Conservation (phyloP, 2,329 filamentous ascomycete genomes). For the Xylariaceae sp. region DNA sequence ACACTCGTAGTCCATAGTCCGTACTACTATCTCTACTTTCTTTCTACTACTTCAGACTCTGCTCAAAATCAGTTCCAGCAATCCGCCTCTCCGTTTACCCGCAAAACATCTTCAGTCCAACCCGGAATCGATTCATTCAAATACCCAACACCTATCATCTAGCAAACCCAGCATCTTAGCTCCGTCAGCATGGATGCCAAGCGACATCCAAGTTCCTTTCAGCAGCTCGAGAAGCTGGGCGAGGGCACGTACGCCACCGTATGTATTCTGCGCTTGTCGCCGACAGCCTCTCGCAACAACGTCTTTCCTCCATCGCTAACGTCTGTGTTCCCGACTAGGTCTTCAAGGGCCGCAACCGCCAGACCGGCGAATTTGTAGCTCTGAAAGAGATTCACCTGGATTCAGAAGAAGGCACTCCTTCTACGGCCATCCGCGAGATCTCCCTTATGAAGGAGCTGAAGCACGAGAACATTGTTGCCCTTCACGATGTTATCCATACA, state of each 20-base stretch:
- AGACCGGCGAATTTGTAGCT: slow-evolving; percentile 93
- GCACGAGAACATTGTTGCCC: slow-evolving; percentile 94
- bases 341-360: slow-evolving; percentile 95
- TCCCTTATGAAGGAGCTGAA: slow-evolving; percentile 99
- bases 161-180: neutral
- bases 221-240: slow-evolving; percentile 97
- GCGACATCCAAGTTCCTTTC: slow-evolving; percentile 91
- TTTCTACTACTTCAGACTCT: neutral
- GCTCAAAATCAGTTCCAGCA: neutral
- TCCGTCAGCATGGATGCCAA: slow-evolving; percentile 74
- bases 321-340: slow-evolving; percentile 52
- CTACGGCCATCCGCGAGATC: slow-evolving; percentile 95
- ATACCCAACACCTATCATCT: neutral
- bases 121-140: neutral
- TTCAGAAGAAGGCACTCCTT: slow-evolving; percentile 95
- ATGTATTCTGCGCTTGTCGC: slow-evolving; percentile 33
- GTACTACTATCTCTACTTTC: neutral
- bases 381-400: slow-evolving; percentile 99
- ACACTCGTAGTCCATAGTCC: neutral
- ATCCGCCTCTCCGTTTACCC: neutral
- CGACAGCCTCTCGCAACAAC: slow-evolving; percentile 14
- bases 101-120: neutral
- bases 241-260: slow-evolving; percentile 98
- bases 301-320: slow-evolving; percentile 15
- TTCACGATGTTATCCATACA: slow-evolving; percentile 98